Evolutionary conservation across 176 grass and related monocot genomes (phyloP).

Genomic region (Eleusine indica): DNA sequence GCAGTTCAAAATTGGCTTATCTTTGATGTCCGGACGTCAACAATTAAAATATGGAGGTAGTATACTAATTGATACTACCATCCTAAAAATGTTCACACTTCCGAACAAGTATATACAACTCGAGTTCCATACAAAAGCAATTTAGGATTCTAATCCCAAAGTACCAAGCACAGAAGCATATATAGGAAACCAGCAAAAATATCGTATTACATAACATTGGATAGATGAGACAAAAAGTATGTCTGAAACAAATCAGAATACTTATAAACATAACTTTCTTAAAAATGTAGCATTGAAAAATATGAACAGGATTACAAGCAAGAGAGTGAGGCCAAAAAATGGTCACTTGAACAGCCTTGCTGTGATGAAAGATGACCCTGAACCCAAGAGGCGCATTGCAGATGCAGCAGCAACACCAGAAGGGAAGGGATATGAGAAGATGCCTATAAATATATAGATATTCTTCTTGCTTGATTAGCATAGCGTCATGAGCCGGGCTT

Average conservation of each 20-base stretch:
- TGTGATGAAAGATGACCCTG: neutral
- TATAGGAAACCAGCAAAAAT: neutral
- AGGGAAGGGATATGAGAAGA: neutral
- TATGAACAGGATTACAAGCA: conserved; percentile 6
- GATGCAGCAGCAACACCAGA: neutral
- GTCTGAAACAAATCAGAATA: neutral
- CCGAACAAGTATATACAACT: neutral
- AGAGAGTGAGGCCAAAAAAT: neutral
- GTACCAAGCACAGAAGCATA: neutral
- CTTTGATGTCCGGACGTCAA: too few species aligned
- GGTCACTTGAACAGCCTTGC: neutral
- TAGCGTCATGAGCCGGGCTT: neutral
- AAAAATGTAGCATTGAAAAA: conserved; percentile 3
- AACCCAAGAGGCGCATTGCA: neutral
- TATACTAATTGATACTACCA: neutral
- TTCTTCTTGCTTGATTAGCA: neutral
- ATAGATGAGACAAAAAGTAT: neutral
- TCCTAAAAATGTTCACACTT: neutral
- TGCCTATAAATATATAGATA: neutral
- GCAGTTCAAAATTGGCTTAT: too few species aligned
- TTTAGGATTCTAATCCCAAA: neutral
- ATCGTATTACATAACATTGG: neutral
- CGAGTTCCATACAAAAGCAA: neutral
- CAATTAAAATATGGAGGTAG: neutral
- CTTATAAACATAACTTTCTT: neutral